phyloP scores from a whole-genome alignment of 805 yeast species.

The Suhomyces kilbournensis region DNA sequence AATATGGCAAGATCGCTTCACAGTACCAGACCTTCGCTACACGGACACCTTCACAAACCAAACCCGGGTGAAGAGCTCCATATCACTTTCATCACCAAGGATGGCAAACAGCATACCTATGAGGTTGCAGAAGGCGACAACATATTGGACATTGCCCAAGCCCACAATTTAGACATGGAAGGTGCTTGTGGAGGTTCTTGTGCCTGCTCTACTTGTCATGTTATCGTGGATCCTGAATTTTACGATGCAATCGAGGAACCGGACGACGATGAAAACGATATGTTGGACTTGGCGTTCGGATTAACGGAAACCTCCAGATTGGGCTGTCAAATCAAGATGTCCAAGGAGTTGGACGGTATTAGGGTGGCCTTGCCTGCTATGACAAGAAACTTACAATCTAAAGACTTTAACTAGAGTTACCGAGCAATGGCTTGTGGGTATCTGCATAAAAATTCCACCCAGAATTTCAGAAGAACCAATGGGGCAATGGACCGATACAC shows the following conservation, averaged over 20 bases:
- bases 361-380: conserved; percentile 95
- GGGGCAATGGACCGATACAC: neutral
- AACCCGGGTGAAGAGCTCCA: conserved; percentile 85
- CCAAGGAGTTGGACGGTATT: conserved; percentile 86
- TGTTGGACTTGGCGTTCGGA: conserved; percentile 97
- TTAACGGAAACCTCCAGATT: conserved; percentile 93
- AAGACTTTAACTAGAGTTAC: conserved; percentile 52
- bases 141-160: conserved; percentile 91
- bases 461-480: too few species aligned
- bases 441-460: too few species aligned
- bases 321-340: conserved; percentile 91
- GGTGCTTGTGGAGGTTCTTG: conserved; percentile 99
- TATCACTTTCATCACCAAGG: conserved; percentile 87
- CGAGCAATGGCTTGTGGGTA: neutral
- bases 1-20: conserved; percentile 16
- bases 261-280: conserved; percentile 95
- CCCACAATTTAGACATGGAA: conserved; percentile 90
- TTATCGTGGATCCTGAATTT: conserved; percentile 91
- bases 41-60: conserved; percentile 89
- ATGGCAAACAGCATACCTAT: conserved; percentile 75
- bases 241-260: conserved; percentile 93
- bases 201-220: conserved; percentile 97
- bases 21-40: conserved; percentile 32
- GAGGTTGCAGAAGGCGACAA: conserved; percentile 94
- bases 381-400: conserved; percentile 87